Percentiles rank a stretch among this genome's conserved stretches.
These are phyloP conservation scores for Wakefieldia striispora DNA, from an alignment of 768 basidiomycete species.

Conservation along the genomic window DNA sequence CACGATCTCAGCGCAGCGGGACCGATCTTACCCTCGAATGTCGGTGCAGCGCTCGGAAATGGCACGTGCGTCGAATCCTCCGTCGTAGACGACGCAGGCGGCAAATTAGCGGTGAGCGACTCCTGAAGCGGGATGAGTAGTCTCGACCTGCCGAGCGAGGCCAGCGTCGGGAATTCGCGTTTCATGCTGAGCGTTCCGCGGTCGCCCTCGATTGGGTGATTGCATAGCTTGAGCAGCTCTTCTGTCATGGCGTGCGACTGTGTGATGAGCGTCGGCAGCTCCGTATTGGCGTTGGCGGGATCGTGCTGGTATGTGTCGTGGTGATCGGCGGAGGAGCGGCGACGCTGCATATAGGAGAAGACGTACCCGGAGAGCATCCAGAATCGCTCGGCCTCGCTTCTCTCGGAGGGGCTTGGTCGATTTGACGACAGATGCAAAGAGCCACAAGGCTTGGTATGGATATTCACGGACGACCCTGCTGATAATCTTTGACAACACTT, in stretches of 20 bases:
- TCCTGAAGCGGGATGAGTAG: constrained; percentile 92
- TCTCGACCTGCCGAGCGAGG: constrained; percentile 53
- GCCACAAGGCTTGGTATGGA: constrained; percentile 91
- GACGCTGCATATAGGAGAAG: not conserved
- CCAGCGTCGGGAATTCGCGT: constrained; percentile 54
- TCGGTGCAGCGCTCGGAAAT: constrained; percentile 74
- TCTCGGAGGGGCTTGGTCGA: constrained; percentile 68
- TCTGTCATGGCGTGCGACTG: constrained; percentile 63
- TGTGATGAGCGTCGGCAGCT: constrained; percentile 49
- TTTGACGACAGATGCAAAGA: constrained; percentile 84
- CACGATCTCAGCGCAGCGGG: too few relatives aligned
- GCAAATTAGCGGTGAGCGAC: constrained; percentile 86
- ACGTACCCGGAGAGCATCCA: constrained; percentile 57
- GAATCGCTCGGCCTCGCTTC: constrained; percentile 55
- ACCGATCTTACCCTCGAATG: constrained; percentile 56
- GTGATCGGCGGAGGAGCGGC: not conserved
- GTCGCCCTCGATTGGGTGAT: constrained; percentile 46
- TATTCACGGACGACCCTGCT: constrained; percentile 71
- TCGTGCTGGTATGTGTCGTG: constrained; percentile 38
- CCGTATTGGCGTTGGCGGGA: constrained; percentile 39
- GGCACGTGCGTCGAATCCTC: constrained; percentile 67
- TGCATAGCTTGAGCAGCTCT: constrained; percentile 66
- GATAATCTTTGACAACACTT: constrained; percentile 64
- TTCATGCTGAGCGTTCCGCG: constrained; percentile 40
- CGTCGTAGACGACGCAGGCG: constrained; percentile 55